Evolutionary conservation across 352 stramenopile species (phyloP).

Genomic region (Phytopythium aichiense): DNA sequence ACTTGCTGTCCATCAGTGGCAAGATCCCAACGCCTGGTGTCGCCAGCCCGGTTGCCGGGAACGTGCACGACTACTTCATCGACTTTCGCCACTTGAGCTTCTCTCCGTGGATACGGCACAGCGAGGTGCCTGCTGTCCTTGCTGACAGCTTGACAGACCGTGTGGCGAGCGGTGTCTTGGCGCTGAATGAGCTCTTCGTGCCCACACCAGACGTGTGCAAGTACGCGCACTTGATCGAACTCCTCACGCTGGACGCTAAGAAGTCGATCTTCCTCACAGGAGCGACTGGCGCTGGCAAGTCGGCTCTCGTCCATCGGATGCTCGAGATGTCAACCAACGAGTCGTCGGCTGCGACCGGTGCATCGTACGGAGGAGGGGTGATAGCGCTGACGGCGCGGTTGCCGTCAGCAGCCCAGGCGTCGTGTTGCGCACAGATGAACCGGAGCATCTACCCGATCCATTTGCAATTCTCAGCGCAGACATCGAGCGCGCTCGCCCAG

Average conservation of each 20-base stretch:
- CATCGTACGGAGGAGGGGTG: background rate
- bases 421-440: background rate
- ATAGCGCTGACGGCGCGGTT: background rate
- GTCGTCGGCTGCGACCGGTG: background rate
- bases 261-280: constrained; percentile 84
- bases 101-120: constrained; percentile 33
- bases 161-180: constrained; percentile 22
- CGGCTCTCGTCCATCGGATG: constrained; percentile 73
- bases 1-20: constrained; percentile 47
- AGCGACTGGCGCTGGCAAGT: constrained; percentile 87
- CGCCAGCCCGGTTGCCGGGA: constrained; percentile 39
- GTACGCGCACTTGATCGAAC: constrained; percentile 50
- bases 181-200: constrained; percentile 44
- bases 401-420: background rate
- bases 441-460: constrained; percentile 36
- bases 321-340: constrained; percentile 20
- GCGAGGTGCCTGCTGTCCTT: constrained; percentile 13
- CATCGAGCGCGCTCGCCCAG: constrained; percentile 72
- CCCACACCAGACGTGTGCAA: constrained; percentile 63
- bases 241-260: constrained; percentile 57
- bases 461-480: constrained; percentile 89
- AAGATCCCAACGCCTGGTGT: constrained; percentile 42
- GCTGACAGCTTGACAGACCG: constrained; percentile 13
- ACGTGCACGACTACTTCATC: constrained; percentile 69
- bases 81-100: constrained; percentile 63